These are phyloP conservation scores for Puccinia novopanici DNA, from an alignment of 1,284 basidiomycete species.

Conservation along the genomic window DNA sequence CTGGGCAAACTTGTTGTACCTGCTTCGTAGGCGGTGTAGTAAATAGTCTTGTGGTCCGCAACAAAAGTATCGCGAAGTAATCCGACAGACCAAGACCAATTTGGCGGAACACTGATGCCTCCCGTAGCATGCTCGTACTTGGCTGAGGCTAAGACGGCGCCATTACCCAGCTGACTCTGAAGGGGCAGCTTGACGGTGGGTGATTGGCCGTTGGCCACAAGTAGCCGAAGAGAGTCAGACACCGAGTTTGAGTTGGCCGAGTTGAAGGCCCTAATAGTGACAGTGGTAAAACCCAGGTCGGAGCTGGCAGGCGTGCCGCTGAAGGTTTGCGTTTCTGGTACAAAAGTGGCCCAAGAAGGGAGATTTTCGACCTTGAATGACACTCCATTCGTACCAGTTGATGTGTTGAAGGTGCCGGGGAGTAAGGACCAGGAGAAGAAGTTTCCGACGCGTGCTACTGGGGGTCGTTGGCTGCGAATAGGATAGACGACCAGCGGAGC, in stretches of 20 bases:
- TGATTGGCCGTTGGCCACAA: slow-evolving; percentile 33
- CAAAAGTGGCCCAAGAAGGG: slow-evolving; percentile 56
- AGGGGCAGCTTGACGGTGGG: slow-evolving; percentile 33
- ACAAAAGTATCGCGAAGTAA: slow-evolving; percentile 44
- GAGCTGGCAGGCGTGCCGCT: slow-evolving; percentile 53
- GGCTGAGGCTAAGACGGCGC: slow-evolving; percentile 39
- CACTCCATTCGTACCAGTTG: slow-evolving; percentile 51
- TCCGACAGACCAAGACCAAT: slow-evolving; percentile 50
- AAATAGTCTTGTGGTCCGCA: not conserved
- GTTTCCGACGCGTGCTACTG: slow-evolving; percentile 55
- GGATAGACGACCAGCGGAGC: slow-evolving; percentile 52
- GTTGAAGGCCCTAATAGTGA: slow-evolving; percentile 19
- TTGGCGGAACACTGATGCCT: slow-evolving; percentile 48
- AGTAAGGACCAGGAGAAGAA: slow-evolving; percentile 56
- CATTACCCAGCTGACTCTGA: slow-evolving; percentile 36
- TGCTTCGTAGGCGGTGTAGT: slow-evolving; percentile 33
- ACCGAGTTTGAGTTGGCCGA: slow-evolving; percentile 24
- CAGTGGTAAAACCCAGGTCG: slow-evolving; percentile 27
- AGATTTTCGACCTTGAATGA: slow-evolving; percentile 53
- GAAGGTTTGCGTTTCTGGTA: slow-evolving; percentile 53
- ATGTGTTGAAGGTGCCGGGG: slow-evolving; percentile 53
- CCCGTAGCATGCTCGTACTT: slow-evolving; percentile 33
- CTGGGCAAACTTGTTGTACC: slow-evolving; percentile 43
- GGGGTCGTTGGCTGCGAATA: slow-evolving; percentile 54
- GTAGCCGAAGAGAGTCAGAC: slow-evolving; percentile 24